Evolutionary conservation across 768 basidiomycete species (phyloP), one percentile per base, ranked within the genome.

Genomic region (Rhizopogon vinicolor): DNA sequence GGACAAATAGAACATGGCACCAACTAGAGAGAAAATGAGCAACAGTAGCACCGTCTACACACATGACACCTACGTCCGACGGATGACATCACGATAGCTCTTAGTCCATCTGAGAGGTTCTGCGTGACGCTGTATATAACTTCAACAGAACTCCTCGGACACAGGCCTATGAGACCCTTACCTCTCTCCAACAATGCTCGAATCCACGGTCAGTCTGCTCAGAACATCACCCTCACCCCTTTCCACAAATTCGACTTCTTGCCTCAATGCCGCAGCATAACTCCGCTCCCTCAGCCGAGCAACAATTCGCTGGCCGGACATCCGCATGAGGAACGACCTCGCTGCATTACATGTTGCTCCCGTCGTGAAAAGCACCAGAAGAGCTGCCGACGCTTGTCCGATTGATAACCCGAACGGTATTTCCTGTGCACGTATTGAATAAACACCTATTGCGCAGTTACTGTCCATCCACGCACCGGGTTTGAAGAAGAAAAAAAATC

Each of bases 221-320:
- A 98, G 75, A 8, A 97, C 90, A 67, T 99, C 96, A 7, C 96
- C 96, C 58, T 95, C 93, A 2, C 92, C 92, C 39, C 82, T 82
- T 68, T 97, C 95, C 6, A 95, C 91, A 68, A 86, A 95, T 68
- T 96, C 93, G 28, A 96, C 87, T 68, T 98, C 95, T 70, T 97
- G 93, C 51, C 77, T 79, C 7, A 98, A 76, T 3, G 93, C 83
- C n/a, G 91, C 89, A 7, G 79, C 74, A 67, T 93, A 98, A 16
- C 89, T 91, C 46, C 81, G 78, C 70, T 94, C 85, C 29, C 95
- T 83, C 37, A 93, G 75, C 9, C 93, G 79, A 5, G 91, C 92
- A 35, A 99, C 89, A 60, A 98, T 98, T 41, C 95, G 78, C 70
- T 96, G 93, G 44, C 93, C 87, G 53, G 90, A 81, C 63, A 94